These are phyloP conservation scores for Aspergillus sclerotialis DNA, from an alignment of 2,329 filamentous ascomycete species.

Conservation along the genomic window DNA sequence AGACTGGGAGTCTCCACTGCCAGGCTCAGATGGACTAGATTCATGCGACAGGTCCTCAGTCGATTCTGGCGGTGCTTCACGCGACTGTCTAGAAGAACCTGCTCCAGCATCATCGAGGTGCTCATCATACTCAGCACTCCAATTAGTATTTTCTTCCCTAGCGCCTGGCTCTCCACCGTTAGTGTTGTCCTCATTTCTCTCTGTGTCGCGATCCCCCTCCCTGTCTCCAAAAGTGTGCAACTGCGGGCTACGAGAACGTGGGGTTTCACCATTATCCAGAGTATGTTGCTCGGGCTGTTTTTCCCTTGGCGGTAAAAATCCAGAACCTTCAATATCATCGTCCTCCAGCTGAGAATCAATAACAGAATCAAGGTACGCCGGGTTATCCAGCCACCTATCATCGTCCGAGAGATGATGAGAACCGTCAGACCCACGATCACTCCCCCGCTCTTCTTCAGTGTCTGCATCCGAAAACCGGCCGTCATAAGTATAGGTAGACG, in stretches of 20 bases:
- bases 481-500: slow-evolving; percentile 28
- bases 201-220: slow-evolving; percentile 4
- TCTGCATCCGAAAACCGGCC: slow-evolving; percentile 38
- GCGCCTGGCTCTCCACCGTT: background rate
- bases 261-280: slow-evolving; percentile 11
- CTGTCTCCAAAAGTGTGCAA: slow-evolving; percentile 6
- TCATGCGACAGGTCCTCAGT: slow-evolving; percentile 6
- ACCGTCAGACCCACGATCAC: slow-evolving; percentile 18
- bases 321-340: slow-evolving; percentile 22
- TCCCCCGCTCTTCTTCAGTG: slow-evolving; percentile 26
- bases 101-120: background rate
- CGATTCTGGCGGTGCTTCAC: slow-evolving; percentile 1
- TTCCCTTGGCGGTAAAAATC: slow-evolving; percentile 7
- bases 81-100: background rate
- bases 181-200: slow-evolving; percentile 1
- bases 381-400: slow-evolving; percentile 28
- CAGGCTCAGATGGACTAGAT: slow-evolving; percentile 15
- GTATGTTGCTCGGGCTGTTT: slow-evolving; percentile 1
- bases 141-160: background rate
- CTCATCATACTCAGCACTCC: slow-evolving; percentile 2
- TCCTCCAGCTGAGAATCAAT: slow-evolving; percentile 29
- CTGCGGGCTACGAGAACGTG: slow-evolving; percentile 10
- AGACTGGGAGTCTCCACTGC: slow-evolving; percentile 16
- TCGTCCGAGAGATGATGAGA: slow-evolving; percentile 21
- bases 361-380: slow-evolving; percentile 32